Evolutionary conservation across 441 rosid species (phyloP), one percentile per base, ranked within the genome.

Genomic region (Cnidoscolus chayamansa): DNA sequence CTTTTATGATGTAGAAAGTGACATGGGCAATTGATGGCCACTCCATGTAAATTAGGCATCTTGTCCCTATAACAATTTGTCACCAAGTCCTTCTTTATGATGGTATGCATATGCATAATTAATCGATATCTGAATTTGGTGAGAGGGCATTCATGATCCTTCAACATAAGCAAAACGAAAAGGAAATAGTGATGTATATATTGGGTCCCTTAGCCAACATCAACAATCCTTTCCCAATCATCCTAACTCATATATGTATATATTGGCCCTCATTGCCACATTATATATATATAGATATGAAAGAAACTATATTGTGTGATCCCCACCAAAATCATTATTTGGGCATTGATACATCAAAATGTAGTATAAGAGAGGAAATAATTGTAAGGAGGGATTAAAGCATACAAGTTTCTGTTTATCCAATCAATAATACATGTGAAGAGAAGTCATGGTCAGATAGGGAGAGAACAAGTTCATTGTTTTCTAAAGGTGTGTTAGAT

Each of bases 321-420:
- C 60, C 75, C 75, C 54, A 40, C 63, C 69, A 47, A 35, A 32
- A 51, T 71, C 68, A 71, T 62, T 31, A 6, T 43, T 40, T 32
- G 9, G 17, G 30, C 30, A 49, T 49, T 49, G 70, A 66, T 47
- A 30, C 57, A 66, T 25, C 59, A 66, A 63, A 35, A 35, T 35
- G 4, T 35, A 2, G 4, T 35, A 35, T 43, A 37, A 25, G 19
- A 25, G n/a, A 13, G 35, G 16, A 31, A 4, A 35, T 25, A 66
- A 66, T 66, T 50, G 51, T 31, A 49, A 32, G 20, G 35, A 17
- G 61, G 71, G 71, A 32, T 67, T 49, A n/a, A 15, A 35, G 37
- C 37, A 35, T 19, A 0, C 71, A 67, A 51, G 61, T 25, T 51
- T 32, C 37, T 35, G 37, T 35, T 37, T 63, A 67, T 51, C 71